phyloP scores from a whole-genome alignment of 2,329 filamentous ascomycete species.

The Alternaria solani region DNA sequence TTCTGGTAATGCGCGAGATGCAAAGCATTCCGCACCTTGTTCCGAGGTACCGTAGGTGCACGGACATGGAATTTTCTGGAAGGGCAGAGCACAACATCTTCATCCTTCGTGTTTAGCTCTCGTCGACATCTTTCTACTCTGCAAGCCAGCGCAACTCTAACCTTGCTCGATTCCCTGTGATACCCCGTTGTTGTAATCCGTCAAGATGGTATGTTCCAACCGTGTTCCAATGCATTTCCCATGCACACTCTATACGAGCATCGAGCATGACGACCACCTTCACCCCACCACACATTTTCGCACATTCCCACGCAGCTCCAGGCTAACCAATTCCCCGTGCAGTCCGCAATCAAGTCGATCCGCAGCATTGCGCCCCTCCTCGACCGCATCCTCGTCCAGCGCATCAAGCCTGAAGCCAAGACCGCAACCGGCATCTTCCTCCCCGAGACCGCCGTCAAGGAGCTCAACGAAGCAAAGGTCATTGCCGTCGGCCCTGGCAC shows the following conservation, averaged over 20 bases:
- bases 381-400: constrained; percentile 97
- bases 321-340: constrained; percentile 7
- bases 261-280: not conserved
- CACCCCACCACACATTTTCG: not conserved
- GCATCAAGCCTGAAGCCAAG: constrained; percentile 95
- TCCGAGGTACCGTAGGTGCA: constrained; percentile 24
- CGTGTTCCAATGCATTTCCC: not conserved
- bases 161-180: constrained; percentile 20
- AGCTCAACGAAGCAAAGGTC: constrained; percentile 97
- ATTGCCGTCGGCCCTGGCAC: constrained; percentile 92
- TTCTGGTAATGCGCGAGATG: constrained; percentile 18
- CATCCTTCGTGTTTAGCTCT: constrained; percentile 7
- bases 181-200: constrained; percentile 18
- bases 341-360: constrained; percentile 84
- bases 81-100: constrained; percentile 17
- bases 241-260: not conserved
- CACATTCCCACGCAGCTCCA: not conserved
- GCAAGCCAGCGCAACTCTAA: constrained; percentile 14
- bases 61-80: constrained; percentile 29
- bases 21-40: constrained; percentile 12
- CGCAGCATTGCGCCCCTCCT: constrained; percentile 93
- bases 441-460: constrained; percentile 95
- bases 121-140: constrained; percentile 19
- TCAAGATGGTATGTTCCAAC: constrained; percentile 1
- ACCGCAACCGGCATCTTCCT: constrained; percentile 97